These are phyloP conservation scores for Fistulinella staudtii DNA, from an alignment of 1,284 basidiomycete genomes.

Conservation along the genomic window DNA sequence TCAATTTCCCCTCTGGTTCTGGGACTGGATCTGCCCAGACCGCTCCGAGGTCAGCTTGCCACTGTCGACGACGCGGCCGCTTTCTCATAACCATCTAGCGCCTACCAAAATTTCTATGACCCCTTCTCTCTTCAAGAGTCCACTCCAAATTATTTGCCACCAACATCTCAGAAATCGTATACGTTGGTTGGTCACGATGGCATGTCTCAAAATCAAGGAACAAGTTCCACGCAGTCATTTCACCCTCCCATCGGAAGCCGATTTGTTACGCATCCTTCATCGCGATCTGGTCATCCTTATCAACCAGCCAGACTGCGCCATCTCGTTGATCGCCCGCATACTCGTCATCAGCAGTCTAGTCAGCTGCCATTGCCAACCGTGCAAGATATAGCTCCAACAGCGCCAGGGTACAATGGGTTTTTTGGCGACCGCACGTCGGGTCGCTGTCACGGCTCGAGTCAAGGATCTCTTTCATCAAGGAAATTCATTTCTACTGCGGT, in stretches of 20 bases:
- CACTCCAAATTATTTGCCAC: background rate
- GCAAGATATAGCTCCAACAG: background rate
- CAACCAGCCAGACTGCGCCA: constrained; percentile 12
- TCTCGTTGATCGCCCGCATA: constrained; percentile 8
- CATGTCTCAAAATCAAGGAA: background rate
- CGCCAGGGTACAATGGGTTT: background rate
- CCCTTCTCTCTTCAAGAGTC: constrained; percentile 1
- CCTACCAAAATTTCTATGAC: constrained; percentile 4
- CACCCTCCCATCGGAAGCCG: constrained; percentile 3
- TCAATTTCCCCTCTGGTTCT: constrained; percentile 4
- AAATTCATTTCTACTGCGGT: background rate
- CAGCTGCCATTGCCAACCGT: background rate
- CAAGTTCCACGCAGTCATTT: constrained; percentile 7
- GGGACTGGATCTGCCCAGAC: constrained; percentile 2
- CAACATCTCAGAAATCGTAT: constrained; percentile 9
- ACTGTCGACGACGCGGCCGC: constrained; percentile 1
- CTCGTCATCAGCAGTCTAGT: constrained; percentile 6
- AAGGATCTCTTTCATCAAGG: constrained; percentile 1
- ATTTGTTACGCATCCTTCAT: constrained; percentile 2
- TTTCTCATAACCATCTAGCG: constrained; percentile 15
- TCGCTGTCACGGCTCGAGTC: constrained; percentile 1
- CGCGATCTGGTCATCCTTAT: constrained; percentile 15
- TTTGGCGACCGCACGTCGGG: background rate
- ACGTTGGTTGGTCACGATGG: background rate
- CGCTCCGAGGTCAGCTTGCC: constrained; percentile 16